phyloP scores from a whole-genome alignment of 441 rosid genomes.

The Melianthus villosus region DNA sequence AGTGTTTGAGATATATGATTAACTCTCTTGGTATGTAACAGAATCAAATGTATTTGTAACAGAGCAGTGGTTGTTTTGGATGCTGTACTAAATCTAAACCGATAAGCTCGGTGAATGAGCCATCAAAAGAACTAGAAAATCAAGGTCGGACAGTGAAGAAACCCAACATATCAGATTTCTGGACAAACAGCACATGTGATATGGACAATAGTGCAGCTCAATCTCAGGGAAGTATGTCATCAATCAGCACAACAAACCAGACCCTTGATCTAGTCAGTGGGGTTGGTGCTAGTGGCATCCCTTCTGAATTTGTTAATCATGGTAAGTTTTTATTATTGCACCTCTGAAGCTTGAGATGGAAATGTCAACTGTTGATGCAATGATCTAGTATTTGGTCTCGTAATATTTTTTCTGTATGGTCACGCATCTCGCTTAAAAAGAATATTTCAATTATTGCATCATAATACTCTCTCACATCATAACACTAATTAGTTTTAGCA shows the following conservation, averaged over 20 bases:
- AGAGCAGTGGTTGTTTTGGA: slow-evolving; percentile 65
- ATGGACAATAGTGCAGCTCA: slow-evolving; percentile 48
- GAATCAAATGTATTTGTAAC: too few relatives aligned
- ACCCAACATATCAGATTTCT: slow-evolving; percentile 29
- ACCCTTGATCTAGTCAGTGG: slow-evolving; percentile 31
- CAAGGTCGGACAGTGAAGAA: slow-evolving; percentile 16
- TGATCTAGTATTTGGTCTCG: too few relatives aligned
- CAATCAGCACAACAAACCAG: slow-evolving; percentile 32
- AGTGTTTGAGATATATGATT: slow-evolving; percentile 21
- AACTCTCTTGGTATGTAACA: too few relatives aligned
- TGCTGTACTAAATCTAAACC: slow-evolving; percentile 23
- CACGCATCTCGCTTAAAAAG: too few relatives aligned
- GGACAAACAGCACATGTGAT: slow-evolving; percentile 40
- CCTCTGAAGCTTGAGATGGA: too few relatives aligned
- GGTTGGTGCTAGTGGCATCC: slow-evolving; percentile 23
- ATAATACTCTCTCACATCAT: too few relatives aligned
- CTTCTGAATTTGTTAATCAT: slow-evolving; percentile 63
- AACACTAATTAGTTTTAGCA: too few relatives aligned
- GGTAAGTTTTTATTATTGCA: slow-evolving; percentile 29
- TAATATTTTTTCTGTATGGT: too few relatives aligned
- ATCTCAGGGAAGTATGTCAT: slow-evolving; percentile 56
- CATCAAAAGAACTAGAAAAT: slow-evolving; percentile 12
- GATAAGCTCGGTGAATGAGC: slow-evolving; percentile 17
- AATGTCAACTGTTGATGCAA: too few relatives aligned
- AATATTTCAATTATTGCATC: too few relatives aligned